A percentile compares a stretch with the other conserved stretches of the same genome.
phyloP scores from a whole-genome alignment of 805 yeast species.

The Blastobotrys muscicola region DNA sequence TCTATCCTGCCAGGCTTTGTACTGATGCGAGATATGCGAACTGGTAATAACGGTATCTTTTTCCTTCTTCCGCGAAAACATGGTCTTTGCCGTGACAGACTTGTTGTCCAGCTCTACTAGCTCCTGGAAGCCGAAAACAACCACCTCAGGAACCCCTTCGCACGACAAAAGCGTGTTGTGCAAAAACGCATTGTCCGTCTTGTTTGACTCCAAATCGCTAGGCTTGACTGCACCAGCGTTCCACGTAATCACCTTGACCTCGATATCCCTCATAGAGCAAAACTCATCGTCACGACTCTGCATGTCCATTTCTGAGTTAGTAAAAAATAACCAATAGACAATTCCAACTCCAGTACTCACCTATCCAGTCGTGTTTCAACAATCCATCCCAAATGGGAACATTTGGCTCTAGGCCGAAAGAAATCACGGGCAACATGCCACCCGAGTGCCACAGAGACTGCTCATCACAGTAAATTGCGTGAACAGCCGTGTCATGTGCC shows the following conservation, averaged over 20 bases:
- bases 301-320: constrained; percentile 18
- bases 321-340: neutral
- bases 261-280: constrained; percentile 19
- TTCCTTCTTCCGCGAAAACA: constrained; percentile 46
- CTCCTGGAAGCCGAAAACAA: constrained; percentile 82
- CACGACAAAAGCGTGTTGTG: constrained; percentile 14
- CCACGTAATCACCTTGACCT: constrained; percentile 31
- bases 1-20: constrained; percentile 27
- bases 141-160: constrained; percentile 47
- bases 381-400: constrained; percentile 29
- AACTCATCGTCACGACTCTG: constrained; percentile 20
- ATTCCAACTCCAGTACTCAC: constrained; percentile 6
- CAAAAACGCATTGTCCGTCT: constrained; percentile 15
- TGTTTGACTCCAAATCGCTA: constrained; percentile 17
- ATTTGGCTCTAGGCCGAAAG: constrained; percentile 18
- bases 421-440: constrained; percentile 21
- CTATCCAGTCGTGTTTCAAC: constrained; percentile 26
- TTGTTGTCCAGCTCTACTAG: constrained; percentile 80
- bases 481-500: constrained; percentile 26
- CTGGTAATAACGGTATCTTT: constrained; percentile 34
- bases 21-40: constrained; percentile 22
- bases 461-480: constrained; percentile 12
- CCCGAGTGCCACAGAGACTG: constrained; percentile 6
- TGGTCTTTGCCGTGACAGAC: constrained; percentile 56
- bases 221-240: constrained; percentile 34